Evolutionary conservation across 2,329 filamentous ascomycete genomes (phyloP).

Genomic region (Dryadomyces sulphureus): DNA sequence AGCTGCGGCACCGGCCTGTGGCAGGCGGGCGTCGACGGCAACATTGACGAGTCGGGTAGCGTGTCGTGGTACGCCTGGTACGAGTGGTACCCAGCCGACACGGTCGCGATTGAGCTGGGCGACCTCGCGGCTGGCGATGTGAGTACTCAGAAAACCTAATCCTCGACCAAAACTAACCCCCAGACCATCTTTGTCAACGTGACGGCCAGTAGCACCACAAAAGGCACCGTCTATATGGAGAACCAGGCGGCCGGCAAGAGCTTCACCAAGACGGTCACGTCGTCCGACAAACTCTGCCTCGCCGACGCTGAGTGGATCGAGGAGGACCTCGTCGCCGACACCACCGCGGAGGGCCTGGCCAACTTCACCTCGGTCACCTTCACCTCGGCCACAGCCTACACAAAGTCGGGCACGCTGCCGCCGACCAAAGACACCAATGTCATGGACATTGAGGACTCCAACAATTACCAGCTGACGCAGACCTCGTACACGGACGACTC

Average conservation of each 20-base stretch:
- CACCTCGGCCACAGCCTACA: not conserved
- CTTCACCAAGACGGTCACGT: not conserved
- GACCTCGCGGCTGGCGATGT: not conserved
- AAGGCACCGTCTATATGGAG: not conserved
- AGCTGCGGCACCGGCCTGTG: not conserved
- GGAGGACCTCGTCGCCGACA: not conserved
- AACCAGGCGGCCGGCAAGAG: not conserved
- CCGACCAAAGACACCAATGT: not conserved
- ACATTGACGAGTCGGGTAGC: not conserved
- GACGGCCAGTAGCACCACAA: not conserved
- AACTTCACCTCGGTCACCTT: not conserved
- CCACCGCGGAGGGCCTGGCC: not conserved
- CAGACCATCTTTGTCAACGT: conserved; percentile 1
- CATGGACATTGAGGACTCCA: not conserved
- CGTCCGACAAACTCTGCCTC: not conserved
- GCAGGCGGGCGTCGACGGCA: conserved; percentile 1
- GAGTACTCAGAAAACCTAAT: not conserved
- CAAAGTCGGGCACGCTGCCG: not conserved
- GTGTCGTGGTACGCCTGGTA: conserved; percentile 1
- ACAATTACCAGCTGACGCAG: not conserved
- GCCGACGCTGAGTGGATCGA: not conserved
- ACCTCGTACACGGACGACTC: not conserved
- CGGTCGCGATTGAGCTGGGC: not conserved
- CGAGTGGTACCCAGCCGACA: conserved; percentile 1
- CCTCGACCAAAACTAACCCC: not conserved